phyloP scores from a whole-genome alignment of 177 flowering plant species.

The Tripterygium wilfordii region DNA sequence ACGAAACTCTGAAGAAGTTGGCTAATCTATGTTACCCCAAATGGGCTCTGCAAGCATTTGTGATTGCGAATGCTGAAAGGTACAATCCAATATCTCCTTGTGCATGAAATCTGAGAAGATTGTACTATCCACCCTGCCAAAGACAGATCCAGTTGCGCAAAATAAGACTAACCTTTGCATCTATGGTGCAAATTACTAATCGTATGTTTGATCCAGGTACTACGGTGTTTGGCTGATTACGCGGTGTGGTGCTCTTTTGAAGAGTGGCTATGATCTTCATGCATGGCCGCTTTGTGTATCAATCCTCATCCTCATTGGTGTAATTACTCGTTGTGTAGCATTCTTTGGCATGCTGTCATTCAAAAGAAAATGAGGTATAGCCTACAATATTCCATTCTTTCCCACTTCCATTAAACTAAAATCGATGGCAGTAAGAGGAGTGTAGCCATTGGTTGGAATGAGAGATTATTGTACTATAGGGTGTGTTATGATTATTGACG shows the following conservation, averaged over 20 bases:
- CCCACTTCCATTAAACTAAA: too few relatives aligned
- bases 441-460: background rate
- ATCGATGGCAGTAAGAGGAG: background rate
- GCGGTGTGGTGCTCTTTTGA: slow-evolving; percentile 60
- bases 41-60: slow-evolving; percentile 74
- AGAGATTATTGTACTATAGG: too few relatives aligned
- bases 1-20: slow-evolving; percentile 22
- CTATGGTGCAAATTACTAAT: background rate
- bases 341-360: slow-evolving; percentile 55
- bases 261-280: slow-evolving; percentile 48
- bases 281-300: slow-evolving; percentile 48
- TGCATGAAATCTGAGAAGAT: too few relatives aligned
- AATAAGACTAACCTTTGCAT: background rate
- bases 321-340: slow-evolving; percentile 46
- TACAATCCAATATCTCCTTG: background rate
- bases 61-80: slow-evolving; percentile 62
- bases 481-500: too few relatives aligned
- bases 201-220: slow-evolving; percentile 40
- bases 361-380: slow-evolving; percentile 39
- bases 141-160: too few relatives aligned
- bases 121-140: too few relatives aligned
- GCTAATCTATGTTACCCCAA: slow-evolving; percentile 51
- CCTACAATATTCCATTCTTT: background rate
- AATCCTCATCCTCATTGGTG: slow-evolving; percentile 28
- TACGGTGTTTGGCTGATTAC: slow-evolving; percentile 83